A percentile compares a stretch with the other conserved stretches of the same genome.
Conservation (phyloP, 1,284 basidiomycete genomes). For the Megacollybia platyphylla region DNA sequence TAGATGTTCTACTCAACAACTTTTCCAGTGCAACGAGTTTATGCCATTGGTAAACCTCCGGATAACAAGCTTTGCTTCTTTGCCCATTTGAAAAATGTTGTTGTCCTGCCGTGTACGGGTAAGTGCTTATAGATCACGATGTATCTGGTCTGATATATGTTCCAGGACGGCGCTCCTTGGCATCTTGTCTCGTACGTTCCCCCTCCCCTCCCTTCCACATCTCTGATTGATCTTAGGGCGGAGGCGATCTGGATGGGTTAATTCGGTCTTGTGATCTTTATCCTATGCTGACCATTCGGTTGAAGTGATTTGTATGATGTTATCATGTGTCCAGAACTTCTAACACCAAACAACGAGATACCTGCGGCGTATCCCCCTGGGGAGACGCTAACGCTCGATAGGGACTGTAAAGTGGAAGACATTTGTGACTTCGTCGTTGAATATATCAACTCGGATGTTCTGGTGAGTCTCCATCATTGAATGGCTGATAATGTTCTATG, state of each 20-base stretch:
- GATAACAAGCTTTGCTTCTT: constrained; percentile 43
- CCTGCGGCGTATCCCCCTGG: constrained; percentile 42
- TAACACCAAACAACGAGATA: constrained; percentile 32
- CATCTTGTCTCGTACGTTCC: constrained; percentile 43
- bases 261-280: constrained; percentile 4
- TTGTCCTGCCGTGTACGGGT: constrained; percentile 63
- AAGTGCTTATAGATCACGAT: constrained; percentile 8
- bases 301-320: constrained; percentile 42
- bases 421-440: constrained; percentile 75
- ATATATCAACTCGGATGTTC: constrained; percentile 70
- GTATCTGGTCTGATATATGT: neutral
- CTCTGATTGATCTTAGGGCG: constrained; percentile 56
- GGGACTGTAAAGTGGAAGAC: constrained; percentile 55
- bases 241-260: constrained; percentile 68
- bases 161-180: constrained; percentile 46
- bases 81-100: constrained; percentile 51
- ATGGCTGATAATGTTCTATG: neutral
- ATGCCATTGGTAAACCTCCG: constrained; percentile 61
- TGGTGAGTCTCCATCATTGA: constrained; percentile 27
- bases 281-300: neutral
- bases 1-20: constrained; percentile 1
- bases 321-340: constrained; percentile 34
- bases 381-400: constrained; percentile 28
- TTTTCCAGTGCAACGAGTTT: constrained; percentile 49
- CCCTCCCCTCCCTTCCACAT: constrained; percentile 19